A percentile compares a stretch with the other conserved stretches of the same genome.
Evolutionary conservation across 2,329 filamentous ascomycete species (phyloP).

Genomic region (Pseudohalonectria lignicola): DNA sequence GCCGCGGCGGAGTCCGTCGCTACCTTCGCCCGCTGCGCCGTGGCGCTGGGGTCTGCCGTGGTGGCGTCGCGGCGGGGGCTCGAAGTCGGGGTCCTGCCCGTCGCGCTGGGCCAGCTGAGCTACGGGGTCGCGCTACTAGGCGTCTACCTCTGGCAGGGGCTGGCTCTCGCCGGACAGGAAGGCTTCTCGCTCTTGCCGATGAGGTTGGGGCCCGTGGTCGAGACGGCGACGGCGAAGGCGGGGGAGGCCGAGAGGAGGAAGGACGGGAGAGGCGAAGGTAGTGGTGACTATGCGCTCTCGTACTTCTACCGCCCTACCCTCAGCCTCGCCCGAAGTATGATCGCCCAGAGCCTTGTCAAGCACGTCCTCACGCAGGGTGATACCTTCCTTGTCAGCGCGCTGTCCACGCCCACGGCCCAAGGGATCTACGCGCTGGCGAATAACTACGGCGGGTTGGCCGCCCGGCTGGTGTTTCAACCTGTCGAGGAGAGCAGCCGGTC

Average conservation of each 20-base stretch:
- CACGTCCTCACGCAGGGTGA: conserved; percentile 92
- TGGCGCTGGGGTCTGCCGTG: conserved; percentile 61
- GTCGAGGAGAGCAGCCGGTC: conserved; percentile 88
- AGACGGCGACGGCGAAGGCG: conserved; percentile 5
- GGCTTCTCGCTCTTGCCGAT: conserved; percentile 59
- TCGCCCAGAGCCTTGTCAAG: conserved; percentile 81
- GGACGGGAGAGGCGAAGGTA: too few species aligned
- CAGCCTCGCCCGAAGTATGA: conserved; percentile 67
- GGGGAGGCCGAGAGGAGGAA: neutral
- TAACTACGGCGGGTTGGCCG: conserved; percentile 86
- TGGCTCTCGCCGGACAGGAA: conserved; percentile 38
- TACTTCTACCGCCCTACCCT: conserved; percentile 63
- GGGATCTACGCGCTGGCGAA: conserved; percentile 87
- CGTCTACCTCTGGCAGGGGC: conserved; percentile 59
- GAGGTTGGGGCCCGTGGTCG: conserved; percentile 15
- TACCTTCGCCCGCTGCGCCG: conserved; percentile 64
- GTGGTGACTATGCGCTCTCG: conserved; percentile 36
- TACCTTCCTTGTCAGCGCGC: conserved; percentile 69
- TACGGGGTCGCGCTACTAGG: conserved; percentile 60
- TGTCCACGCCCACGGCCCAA: conserved; percentile 71
- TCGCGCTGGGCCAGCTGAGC: conserved; percentile 73
- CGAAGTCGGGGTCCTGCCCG: conserved; percentile 70
- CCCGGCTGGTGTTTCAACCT: conserved; percentile 84
- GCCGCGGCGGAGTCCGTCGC: conserved; percentile 76
- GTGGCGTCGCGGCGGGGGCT: conserved; percentile 27